Percentiles rank a stretch among this genome's conserved stretches.
These are phyloP conservation scores for Fusarium domesticum DNA, from an alignment of 2,329 filamentous ascomycete species.

Conservation along the genomic window DNA sequence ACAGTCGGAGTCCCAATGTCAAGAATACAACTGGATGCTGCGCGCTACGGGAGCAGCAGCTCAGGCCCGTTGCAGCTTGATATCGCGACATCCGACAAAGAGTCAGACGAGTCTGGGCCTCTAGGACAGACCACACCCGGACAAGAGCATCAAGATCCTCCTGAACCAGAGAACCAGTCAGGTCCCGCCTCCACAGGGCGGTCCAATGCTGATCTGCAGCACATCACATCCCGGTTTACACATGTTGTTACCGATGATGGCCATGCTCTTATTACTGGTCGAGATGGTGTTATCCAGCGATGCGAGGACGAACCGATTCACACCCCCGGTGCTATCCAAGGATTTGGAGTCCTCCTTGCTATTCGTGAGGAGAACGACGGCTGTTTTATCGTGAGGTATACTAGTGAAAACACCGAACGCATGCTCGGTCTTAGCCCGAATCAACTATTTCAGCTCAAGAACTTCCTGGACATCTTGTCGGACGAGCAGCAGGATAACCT, in stretches of 20 bases:
- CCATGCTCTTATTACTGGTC: constrained; percentile 78
- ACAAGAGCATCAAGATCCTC: background rate
- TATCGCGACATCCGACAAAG: constrained; percentile 32
- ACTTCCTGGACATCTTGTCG: constrained; percentile 78
- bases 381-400: constrained; percentile 66
- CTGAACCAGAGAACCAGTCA: constrained; percentile 14
- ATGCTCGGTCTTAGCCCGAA: constrained; percentile 75
- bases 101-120: constrained; percentile 30
- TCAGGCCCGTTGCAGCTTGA: constrained; percentile 34
- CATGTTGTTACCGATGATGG: constrained; percentile 74
- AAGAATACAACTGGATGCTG: constrained; percentile 45
- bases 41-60: constrained; percentile 36
- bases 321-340: constrained; percentile 76
- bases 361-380: constrained; percentile 68
- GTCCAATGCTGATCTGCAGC: constrained; percentile 36
- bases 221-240: constrained; percentile 72
- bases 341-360: constrained; percentile 74
- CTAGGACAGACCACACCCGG: constrained; percentile 1
- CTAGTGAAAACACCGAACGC: constrained; percentile 74
- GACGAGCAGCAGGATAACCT: constrained; percentile 83
- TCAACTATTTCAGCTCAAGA: constrained; percentile 70
- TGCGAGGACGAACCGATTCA: constrained; percentile 93
- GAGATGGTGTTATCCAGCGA: constrained; percentile 68
- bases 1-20: constrained; percentile 40
- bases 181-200: constrained; percentile 17